Evolutionary conservation across 2,329 filamentous ascomycete genomes (phyloP), one percentile per base, ranked within the genome.

Genomic region (Penicillium decumbens): DNA sequence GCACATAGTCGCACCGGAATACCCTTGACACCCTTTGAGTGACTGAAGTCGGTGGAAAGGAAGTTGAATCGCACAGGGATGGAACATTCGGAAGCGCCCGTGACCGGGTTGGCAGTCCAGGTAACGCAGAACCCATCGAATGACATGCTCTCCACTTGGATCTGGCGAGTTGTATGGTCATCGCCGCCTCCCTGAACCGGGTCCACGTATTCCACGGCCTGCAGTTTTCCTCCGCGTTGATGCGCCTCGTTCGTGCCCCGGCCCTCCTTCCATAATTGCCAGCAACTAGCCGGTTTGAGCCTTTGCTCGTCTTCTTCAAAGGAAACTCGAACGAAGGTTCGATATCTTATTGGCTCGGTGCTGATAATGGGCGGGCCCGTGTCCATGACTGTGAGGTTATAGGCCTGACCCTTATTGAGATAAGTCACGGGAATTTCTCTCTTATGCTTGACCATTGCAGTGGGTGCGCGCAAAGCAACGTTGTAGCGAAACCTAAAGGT

Each of bases 401-500:
- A 98, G 13, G 90, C 89, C 67, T 97, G 92, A 23, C 92, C 91
- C 71, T 97, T 97, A 75, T 98, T 98, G 15, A 98, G 80, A 66
- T 98, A 98, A 0, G 92, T 96, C n/a, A 97, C 83, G 0, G 93
- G 93, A 23, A 97, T 95, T 68, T 97, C 92, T 52, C 95, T 87
- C 1, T 83, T 73, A 54, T 90, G 84, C 68, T 88, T 95, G 23
- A 68, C 86, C 93, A 97, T 98, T 6, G 93, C 93, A 0, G 93
- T 98, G 3, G 92, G 90, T 1, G 93, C 92, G 67, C 95, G 95
- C 40, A 98, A 73, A 0, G 89, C 93, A 43, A 89, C 86, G 66
- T 93, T 88, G 65, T 89, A 97, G 35, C 93, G 88, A 65, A 96
- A 96, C 54, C 81, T 84, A 38, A 15, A 37, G 10, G 3, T 2